Evolutionary conservation across 2,329 filamentous ascomycete species (phyloP).

Genomic region (Penicillium sp.): DNA sequence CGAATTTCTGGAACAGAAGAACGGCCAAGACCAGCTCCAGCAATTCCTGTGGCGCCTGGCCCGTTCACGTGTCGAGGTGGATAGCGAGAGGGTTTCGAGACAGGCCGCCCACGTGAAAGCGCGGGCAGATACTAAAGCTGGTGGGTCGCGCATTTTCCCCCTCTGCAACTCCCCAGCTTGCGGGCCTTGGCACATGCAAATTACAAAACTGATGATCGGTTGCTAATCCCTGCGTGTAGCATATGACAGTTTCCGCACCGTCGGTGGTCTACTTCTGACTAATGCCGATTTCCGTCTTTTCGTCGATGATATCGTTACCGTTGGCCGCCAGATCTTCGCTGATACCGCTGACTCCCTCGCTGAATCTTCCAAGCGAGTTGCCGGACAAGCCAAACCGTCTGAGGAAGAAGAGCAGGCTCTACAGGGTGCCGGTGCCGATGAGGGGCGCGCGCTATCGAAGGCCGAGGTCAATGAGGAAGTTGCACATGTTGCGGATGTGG

Average conservation of each 20-base stretch:
- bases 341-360: conserved; percentile 81
- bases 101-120: conserved; percentile 62
- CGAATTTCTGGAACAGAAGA: conserved; percentile 78
- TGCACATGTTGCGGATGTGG: conserved; percentile 49
- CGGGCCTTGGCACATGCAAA: conserved; percentile 3
- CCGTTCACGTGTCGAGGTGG: conserved; percentile 68
- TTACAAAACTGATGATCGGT: background rate
- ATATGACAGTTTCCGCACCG: conserved; percentile 76
- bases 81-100: conserved; percentile 61
- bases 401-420: conserved; percentile 57
- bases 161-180: background rate
- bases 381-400: conserved; percentile 69
- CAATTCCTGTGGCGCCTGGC: conserved; percentile 84
- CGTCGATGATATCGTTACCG: conserved; percentile 71
- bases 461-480: conserved; percentile 63
- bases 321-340: conserved; percentile 79
- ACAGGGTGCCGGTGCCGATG: conserved; percentile 43
- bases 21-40: conserved; percentile 78
- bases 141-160: conserved; percentile 38
- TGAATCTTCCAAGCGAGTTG: conserved; percentile 69
- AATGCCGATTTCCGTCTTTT: conserved; percentile 90
- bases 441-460: conserved; percentile 52
- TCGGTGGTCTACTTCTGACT: conserved; percentile 78
- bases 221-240: conserved; percentile 47
- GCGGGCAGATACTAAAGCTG: conserved; percentile 68